Percentiles rank a stretch among this genome's conserved stretches.
These are phyloP conservation scores for Oryza nivara DNA, from an alignment of 176 grass and related monocot species.

Conservation along the genomic window DNA sequence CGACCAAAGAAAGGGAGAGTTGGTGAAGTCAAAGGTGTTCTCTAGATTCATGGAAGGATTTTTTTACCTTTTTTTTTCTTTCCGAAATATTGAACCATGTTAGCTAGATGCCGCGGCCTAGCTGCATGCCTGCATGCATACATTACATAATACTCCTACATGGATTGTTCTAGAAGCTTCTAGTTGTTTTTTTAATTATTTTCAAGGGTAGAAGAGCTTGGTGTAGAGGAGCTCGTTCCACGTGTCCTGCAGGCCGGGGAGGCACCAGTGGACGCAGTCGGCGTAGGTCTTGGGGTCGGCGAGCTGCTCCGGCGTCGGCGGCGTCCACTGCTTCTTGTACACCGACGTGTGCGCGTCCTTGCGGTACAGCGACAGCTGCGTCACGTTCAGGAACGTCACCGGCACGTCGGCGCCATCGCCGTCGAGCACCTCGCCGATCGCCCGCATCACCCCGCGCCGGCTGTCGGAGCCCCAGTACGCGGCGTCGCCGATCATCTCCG, in stretches of 20 bases:
- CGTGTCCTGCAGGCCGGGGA: conserved; percentile 68
- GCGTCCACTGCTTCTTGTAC: conserved; percentile 74
- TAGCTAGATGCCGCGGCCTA: not conserved
- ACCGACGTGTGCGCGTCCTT: conserved; percentile 78
- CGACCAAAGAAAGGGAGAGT: too few relatives aligned
- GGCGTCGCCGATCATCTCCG: conserved; percentile 64
- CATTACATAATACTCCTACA: not conserved
- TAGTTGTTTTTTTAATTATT: not conserved
- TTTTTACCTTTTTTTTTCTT: not conserved
- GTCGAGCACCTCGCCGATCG: conserved; percentile 54
- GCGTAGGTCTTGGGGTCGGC: conserved; percentile 62
- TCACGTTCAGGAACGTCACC: conserved; percentile 66
- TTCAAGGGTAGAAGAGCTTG: conserved; percentile 71
- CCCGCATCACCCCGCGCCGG: conserved; percentile 66
- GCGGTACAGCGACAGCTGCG: conserved; percentile 68
- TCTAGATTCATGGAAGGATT: too few relatives aligned
- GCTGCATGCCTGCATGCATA: not conserved
- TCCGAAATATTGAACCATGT: not conserved
- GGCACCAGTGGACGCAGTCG: conserved; percentile 82
- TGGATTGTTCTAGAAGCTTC: not conserved
- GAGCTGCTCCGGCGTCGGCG: conserved; percentile 51
- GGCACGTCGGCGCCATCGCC: conserved; percentile 61
- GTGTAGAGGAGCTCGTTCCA: conserved; percentile 79
- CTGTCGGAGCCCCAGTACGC: conserved; percentile 82
- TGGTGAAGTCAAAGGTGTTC: too few relatives aligned